These are phyloP conservation scores for Sarocladium kiliense DNA, from an alignment of 2,329 filamentous ascomycete species.

Conservation along the genomic window DNA sequence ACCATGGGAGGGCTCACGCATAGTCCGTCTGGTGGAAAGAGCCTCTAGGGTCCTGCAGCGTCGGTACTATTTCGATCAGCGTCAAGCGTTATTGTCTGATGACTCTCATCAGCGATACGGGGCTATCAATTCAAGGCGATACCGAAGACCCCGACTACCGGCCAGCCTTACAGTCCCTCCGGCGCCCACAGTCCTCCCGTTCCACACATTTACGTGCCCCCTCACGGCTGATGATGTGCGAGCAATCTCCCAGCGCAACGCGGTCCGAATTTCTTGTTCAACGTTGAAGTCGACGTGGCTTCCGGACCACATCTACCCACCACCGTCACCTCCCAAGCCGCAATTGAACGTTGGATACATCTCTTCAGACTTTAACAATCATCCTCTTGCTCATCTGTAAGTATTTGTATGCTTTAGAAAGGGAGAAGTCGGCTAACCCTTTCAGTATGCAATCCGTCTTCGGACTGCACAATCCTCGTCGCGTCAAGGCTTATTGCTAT, in stretches of 20 bases:
- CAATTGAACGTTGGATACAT: constrained; percentile 92
- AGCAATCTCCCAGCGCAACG: constrained; percentile 91
- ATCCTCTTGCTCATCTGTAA: constrained; percentile 84
- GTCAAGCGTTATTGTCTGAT: neutral
- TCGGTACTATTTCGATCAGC: constrained; percentile 63
- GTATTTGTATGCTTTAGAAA: constrained; percentile 16
- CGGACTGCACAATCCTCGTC: constrained; percentile 71
- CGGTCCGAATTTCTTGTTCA: constrained; percentile 84
- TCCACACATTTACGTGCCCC: constrained; percentile 96
- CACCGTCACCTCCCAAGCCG: constrained; percentile 75
- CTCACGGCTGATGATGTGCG: constrained; percentile 88
- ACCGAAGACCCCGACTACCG: constrained; percentile 70
- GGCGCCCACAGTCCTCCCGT: constrained; percentile 90
- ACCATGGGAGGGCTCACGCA: constrained; percentile 82
- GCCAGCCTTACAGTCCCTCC: constrained; percentile 69
- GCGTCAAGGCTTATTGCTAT: constrained; percentile 87
- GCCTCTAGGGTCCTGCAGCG: constrained; percentile 72
- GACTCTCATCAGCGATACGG: neutral
- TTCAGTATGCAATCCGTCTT: constrained; percentile 93
- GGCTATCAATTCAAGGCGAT: constrained; percentile 36
- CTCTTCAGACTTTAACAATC: constrained; percentile 98
- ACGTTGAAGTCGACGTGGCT: constrained; percentile 86
- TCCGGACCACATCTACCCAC: constrained; percentile 72
- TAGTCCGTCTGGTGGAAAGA: constrained; percentile 80
- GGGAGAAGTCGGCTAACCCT: neutral